Evolutionary conservation across 2,329 filamentous ascomycete species (phyloP).

Genomic region (Xylariales sp.): DNA sequence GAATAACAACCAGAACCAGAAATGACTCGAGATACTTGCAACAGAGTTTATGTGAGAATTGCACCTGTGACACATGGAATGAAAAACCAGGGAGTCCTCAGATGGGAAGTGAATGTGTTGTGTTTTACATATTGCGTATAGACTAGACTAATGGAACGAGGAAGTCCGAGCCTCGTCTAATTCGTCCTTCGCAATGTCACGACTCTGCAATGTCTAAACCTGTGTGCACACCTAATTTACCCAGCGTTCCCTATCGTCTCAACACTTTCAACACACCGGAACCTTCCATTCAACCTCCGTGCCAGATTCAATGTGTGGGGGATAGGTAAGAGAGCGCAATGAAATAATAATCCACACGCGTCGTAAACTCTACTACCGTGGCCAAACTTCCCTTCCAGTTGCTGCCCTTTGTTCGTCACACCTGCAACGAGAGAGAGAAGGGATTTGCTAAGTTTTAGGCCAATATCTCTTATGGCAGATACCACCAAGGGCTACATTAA

Average conservation of each 20-base stretch:
- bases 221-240: conserved; percentile 26
- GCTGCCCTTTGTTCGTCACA: conserved; percentile 15
- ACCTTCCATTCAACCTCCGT: neutral
- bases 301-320: conserved; percentile 4
- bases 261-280: conserved; percentile 9
- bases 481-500: conserved; percentile 26
- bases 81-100: neutral
- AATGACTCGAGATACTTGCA: neutral
- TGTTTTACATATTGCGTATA: conserved; percentile 37
- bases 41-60: neutral
- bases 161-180: conserved; percentile 23
- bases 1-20: neutral
- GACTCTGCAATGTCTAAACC: conserved; percentile 17
- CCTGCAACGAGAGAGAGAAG: conserved; percentile 19
- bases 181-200: conserved; percentile 20
- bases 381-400: conserved; percentile 12
- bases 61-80: neutral
- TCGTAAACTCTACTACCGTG: conserved; percentile 25
- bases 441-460: conserved; percentile 20
- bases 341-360: conserved; percentile 25
- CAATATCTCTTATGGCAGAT: conserved; percentile 22
- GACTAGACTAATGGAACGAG: conserved; percentile 23
- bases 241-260: conserved; percentile 18
- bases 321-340: conserved; percentile 25
- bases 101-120: conserved; percentile 33